A percentile compares a stretch with the other conserved stretches of the same genome.
These are phyloP conservation scores for Phytophthora citrophthora DNA, from an alignment of 352 stramenopile genomes.

Conservation along the genomic window DNA sequence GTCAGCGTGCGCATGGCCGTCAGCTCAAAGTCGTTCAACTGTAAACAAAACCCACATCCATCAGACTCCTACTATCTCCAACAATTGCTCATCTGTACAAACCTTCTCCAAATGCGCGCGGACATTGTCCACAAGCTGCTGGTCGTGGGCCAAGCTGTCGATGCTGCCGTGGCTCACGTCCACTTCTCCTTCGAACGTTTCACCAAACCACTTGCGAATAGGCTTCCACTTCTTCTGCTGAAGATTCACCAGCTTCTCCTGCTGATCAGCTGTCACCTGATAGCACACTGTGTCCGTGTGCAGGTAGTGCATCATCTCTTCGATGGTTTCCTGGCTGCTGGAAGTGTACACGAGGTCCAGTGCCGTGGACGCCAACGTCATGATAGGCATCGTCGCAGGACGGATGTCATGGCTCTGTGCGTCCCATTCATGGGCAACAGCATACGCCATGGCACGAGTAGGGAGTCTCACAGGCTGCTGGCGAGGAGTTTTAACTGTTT, in stretches of 20 bases:
- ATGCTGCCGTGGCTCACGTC: slow-evolving; percentile 88
- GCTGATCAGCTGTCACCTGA: slow-evolving; percentile 79
- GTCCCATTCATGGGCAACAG: slow-evolving; percentile 87
- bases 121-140: slow-evolving; percentile 68
- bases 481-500: slow-evolving; percentile 80
- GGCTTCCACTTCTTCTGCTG: slow-evolving; percentile 89
- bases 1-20: slow-evolving; percentile 75
- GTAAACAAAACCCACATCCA: slow-evolving; percentile 4
- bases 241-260: slow-evolving; percentile 79
- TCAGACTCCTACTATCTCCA: not conserved
- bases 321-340: slow-evolving; percentile 61
- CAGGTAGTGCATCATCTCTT: slow-evolving; percentile 89
- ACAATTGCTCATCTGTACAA: not conserved
- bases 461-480: slow-evolving; percentile 70
- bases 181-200: slow-evolving; percentile 75
- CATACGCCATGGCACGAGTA: slow-evolving; percentile 69
- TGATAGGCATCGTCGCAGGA: slow-evolving; percentile 87
- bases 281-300: slow-evolving; percentile 92
- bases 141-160: slow-evolving; percentile 62
- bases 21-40: slow-evolving; percentile 82
- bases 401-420: slow-evolving; percentile 77
- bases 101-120: slow-evolving; percentile 69
- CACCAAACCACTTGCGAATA: slow-evolving; percentile 84
- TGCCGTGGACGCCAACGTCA: slow-evolving; percentile 85
- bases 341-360: slow-evolving; percentile 71